Conservation (phyloP, 164 flowering plant genomes). For the Magnolia kwangsiensis region DNA sequence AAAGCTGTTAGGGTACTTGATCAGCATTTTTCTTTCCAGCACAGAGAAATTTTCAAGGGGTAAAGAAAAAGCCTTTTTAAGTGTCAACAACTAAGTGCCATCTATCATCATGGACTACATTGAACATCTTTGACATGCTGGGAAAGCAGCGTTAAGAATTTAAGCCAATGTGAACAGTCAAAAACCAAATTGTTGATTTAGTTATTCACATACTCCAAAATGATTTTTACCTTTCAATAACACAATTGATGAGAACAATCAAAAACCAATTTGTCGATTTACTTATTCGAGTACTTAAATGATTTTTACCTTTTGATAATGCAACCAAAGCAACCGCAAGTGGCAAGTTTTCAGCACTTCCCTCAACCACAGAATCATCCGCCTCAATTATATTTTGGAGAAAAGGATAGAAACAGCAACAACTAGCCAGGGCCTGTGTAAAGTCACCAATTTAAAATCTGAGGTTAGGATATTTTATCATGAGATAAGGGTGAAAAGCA, state of each 20-base stretch:
- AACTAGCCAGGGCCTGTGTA: conserved; percentile 77
- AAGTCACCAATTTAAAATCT: conserved; percentile 7
- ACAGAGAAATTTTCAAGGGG: too few relatives aligned
- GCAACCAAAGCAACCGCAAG: conserved; percentile 49
- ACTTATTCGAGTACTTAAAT: neutral
- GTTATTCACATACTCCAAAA: neutral
- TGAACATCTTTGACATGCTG: neutral
- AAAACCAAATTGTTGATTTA: neutral
- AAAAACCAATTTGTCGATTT: neutral
- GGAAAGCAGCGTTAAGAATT: neutral
- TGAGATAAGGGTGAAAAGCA: neutral
- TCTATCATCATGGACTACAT: neutral
- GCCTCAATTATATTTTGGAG: conserved; percentile 42
- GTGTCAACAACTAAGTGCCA: too few relatives aligned
- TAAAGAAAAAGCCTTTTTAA: too few relatives aligned
- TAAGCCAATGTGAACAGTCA: neutral
- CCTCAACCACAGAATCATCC: conserved; percentile 28
- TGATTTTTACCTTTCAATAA: conserved; percentile 56
- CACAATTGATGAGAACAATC: conserved; percentile 6
- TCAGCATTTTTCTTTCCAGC: too few relatives aligned
- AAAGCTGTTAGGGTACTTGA: too few relatives aligned
- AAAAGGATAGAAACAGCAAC: conserved; percentile 46
- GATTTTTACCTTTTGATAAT: conserved; percentile 56
- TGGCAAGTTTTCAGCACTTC: conserved; percentile 43
- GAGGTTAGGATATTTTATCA: neutral